Evolutionary conservation across 805 yeast genomes (phyloP).

Genomic region (Cyberlindnera americana): DNA sequence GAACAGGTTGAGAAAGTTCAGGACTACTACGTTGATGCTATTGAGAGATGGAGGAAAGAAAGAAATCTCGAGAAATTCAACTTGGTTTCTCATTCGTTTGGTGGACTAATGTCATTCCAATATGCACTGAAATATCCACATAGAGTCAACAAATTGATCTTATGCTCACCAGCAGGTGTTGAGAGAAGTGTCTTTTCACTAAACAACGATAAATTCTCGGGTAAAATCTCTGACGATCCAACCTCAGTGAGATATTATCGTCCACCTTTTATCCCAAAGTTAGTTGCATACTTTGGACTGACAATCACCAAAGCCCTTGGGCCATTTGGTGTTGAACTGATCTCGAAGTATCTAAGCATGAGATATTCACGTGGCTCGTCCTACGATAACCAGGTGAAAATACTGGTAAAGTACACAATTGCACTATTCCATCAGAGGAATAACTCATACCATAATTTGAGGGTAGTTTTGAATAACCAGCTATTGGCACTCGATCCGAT

Average conservation of each 20-base stretch:
- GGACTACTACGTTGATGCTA: slow-evolving; percentile 49
- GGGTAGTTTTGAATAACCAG: slow-evolving; percentile 21
- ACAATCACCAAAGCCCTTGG: slow-evolving; percentile 44
- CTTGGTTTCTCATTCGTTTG: slow-evolving; percentile 74
- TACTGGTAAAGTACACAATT: slow-evolving; percentile 22
- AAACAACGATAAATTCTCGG: slow-evolving; percentile 27
- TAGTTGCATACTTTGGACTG: slow-evolving; percentile 38
- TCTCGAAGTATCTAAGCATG: slow-evolving; percentile 30
- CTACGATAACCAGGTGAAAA: slow-evolving; percentile 16
- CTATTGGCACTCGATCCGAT: slow-evolving; percentile 64
- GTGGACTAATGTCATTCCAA: slow-evolving; percentile 68
- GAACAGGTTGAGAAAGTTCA: slow-evolving; percentile 41
- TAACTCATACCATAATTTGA: slow-evolving; percentile 18
- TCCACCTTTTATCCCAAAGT: slow-evolving; percentile 28
- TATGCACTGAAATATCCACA: slow-evolving; percentile 60
- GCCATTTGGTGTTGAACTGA: slow-evolving; percentile 37
- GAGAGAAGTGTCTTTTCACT: slow-evolving; percentile 66
- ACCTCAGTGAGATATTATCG: slow-evolving; percentile 27
- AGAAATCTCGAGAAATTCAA: slow-evolving; percentile 51
- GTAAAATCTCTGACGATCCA: slow-evolving; percentile 19
- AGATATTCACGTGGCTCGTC: slow-evolving; percentile 28
- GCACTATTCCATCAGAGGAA: slow-evolving; percentile 22
- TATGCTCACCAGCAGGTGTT: slow-evolving; percentile 77
- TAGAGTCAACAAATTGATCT: slow-evolving; percentile 47
- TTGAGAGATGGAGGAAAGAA: slow-evolving; percentile 61